phyloP scores from a whole-genome alignment of 2,329 filamentous ascomycete species.

The Zymoseptoria ardabiliae region DNA sequence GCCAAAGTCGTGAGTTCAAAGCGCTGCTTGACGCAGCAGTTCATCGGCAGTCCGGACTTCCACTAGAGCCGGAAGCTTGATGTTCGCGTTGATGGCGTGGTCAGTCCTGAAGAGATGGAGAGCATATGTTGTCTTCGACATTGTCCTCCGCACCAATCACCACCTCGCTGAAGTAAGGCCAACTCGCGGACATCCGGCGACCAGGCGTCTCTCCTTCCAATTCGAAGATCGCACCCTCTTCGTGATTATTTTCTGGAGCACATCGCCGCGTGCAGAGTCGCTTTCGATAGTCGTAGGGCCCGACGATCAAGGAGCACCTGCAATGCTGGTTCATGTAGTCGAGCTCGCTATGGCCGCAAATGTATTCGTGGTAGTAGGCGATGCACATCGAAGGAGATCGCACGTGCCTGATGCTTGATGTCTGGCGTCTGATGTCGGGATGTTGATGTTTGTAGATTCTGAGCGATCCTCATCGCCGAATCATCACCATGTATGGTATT shows the following conservation, averaged over 20 bases:
- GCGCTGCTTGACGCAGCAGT: no score
- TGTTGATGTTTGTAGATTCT: background rate
- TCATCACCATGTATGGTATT: background rate
- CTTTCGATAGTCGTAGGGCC: constrained; percentile 5
- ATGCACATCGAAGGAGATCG: constrained; percentile 12
- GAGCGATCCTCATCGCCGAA: background rate
- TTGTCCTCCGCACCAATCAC: background rate
- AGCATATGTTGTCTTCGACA: background rate
- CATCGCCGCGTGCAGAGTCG: constrained; percentile 7
- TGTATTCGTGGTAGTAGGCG: constrained; percentile 6
- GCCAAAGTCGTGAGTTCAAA: no score
- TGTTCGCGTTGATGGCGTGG: no score
- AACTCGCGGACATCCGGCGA: background rate
- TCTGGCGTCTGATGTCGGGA: background rate
- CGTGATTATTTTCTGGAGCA: background rate
- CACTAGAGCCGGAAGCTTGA: no score
- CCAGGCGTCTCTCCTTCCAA: background rate
- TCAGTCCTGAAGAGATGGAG: no score
- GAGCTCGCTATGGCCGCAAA: constrained; percentile 12
- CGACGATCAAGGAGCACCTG: constrained; percentile 11
- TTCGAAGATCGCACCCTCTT: background rate
- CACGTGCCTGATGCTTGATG: constrained; percentile 1
- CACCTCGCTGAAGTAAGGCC: background rate
- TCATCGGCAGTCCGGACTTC: no score
- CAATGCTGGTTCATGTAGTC: constrained; percentile 15